Evolutionary conservation across 2,329 filamentous ascomycete genomes (phyloP), one percentile per base, ranked within the genome.

Genomic region (Epicoccum sorghinum): DNA sequence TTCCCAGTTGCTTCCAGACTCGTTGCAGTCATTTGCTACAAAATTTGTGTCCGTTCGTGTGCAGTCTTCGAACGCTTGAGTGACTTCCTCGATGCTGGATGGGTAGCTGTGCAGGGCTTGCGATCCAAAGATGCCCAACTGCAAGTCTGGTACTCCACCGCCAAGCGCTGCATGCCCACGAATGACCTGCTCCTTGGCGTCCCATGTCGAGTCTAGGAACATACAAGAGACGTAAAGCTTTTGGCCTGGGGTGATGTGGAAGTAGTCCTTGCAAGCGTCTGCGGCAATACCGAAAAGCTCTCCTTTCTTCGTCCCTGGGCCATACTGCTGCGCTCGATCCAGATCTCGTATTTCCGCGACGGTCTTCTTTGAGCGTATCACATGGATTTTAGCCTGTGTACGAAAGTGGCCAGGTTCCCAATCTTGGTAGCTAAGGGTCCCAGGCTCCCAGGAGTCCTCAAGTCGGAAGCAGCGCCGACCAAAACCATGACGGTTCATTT

Each of bases 101-200:
- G 95, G 95, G 71, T 97, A 98, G 72, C 90, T 96, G 68, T 97
- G 91, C 58, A 98, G 80, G 66, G 88, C 89, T 68, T 97, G 93
- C 3, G 93, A 97, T 12, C 95, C 95, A 70, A 96, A 98, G 47
- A 98, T 89, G 25, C 89, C 93, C 48, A 98, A 79, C 54, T 92
- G 88, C 57, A 96, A 76, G 58, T 89, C 85, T n/a, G 87, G 89
- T 27, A 81, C 82, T 39, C 82, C 83, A 23, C 89, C 90, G 24
- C 92, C 92, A n/a, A 96, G 79, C 4, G 93, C 92, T 2, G 91
- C 91, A 73, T 97, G 92, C 12, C 87, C 91, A 18, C 85, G 86
- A 29, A 96, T 86, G 0, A 85, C 86, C 58, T 91, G 87, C 4
- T 83, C 79, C 37, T 80, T 71, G 23, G 82, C 84, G 71, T 97